These are phyloP conservation scores for Candida montana DNA, from an alignment of 805 yeast genomes.

Conservation along the genomic window DNA sequence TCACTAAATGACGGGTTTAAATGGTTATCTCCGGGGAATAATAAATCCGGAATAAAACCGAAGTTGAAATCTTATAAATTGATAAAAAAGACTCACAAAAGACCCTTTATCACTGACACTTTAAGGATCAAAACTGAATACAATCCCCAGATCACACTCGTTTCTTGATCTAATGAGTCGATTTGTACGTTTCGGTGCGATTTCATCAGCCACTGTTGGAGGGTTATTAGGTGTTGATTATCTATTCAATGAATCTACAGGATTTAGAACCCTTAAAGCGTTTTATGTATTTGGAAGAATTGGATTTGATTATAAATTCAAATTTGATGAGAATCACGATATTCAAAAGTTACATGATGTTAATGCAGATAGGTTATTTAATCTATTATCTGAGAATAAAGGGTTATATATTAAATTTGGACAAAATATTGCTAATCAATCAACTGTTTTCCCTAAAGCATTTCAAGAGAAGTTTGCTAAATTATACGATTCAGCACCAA, in stretches of 20 bases:
- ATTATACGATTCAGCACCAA: slow-evolving; percentile 67
- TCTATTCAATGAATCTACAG: slow-evolving; percentile 41
- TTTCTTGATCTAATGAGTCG: background rate
- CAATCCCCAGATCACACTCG: too few species aligned
- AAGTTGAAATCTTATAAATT: too few species aligned
- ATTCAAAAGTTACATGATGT: slow-evolving; percentile 55
- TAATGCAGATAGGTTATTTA: slow-evolving; percentile 45
- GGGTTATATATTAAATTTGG: slow-evolving; percentile 74
- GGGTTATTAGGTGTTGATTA: slow-evolving; percentile 32
- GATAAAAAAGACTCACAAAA: too few species aligned
- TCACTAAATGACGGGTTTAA: too few species aligned
- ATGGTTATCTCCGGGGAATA: too few species aligned
- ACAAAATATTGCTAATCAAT: slow-evolving; percentile 75
- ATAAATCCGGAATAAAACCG: too few species aligned
- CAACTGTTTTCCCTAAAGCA: slow-evolving; percentile 58
- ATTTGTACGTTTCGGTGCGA: background rate
- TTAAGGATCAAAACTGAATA: too few species aligned
- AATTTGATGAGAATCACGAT: slow-evolving; percentile 40
- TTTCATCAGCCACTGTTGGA: slow-evolving; percentile 6
- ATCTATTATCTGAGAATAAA: slow-evolving; percentile 41
- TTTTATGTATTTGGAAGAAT: slow-evolving; percentile 41
- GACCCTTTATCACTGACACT: too few species aligned
- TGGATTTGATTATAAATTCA: slow-evolving; percentile 56
- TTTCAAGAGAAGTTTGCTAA: slow-evolving; percentile 52
- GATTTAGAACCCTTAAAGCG: slow-evolving; percentile 48